Conservation (phyloP, 148 eudicot species). For the Silene latifolia region DNA sequence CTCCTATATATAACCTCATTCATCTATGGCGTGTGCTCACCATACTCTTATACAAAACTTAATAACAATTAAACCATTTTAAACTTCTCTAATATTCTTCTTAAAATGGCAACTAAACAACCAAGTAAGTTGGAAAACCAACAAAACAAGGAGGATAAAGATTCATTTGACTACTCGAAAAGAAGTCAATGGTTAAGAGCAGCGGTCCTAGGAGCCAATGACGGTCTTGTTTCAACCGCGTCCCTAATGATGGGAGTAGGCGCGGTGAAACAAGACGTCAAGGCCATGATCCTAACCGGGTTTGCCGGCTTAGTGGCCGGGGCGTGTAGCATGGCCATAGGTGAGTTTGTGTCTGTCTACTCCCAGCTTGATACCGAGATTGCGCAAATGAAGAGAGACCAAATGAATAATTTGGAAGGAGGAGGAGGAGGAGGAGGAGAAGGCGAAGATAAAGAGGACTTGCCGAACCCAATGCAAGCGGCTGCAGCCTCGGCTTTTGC, state of each 20-base stretch:
- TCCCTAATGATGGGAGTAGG: conserved; percentile 46
- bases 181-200: conserved; percentile 42
- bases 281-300: conserved; percentile 41
- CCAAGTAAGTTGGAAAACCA: neutral
- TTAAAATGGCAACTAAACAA: conserved; percentile 8
- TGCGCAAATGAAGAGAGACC: conserved; percentile 33
- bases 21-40: conserved; percentile 23
- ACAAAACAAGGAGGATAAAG: neutral
- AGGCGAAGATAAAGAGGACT: conserved; percentile 16
- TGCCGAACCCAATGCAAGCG: conserved; percentile 38
- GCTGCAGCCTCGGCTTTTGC: conserved; percentile 40
- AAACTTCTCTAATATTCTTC: neutral
- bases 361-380: conserved; percentile 38
- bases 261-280: conserved; percentile 37
- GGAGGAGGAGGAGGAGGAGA: neutral
- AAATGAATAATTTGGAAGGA: neutral
- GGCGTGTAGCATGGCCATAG: conserved; percentile 44
- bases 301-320: conserved; percentile 42
- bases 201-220: conserved; percentile 45
- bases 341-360: conserved; percentile 45
- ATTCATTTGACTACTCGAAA: conserved; percentile 30
- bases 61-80: neutral
- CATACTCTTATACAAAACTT: conserved; percentile 15
- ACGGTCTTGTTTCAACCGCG: conserved; percentile 40
- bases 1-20: conserved; percentile 17